Conservation (phyloP, 2,329 filamentous ascomycete genomes). For the Diaporthe citriasiana region DNA sequence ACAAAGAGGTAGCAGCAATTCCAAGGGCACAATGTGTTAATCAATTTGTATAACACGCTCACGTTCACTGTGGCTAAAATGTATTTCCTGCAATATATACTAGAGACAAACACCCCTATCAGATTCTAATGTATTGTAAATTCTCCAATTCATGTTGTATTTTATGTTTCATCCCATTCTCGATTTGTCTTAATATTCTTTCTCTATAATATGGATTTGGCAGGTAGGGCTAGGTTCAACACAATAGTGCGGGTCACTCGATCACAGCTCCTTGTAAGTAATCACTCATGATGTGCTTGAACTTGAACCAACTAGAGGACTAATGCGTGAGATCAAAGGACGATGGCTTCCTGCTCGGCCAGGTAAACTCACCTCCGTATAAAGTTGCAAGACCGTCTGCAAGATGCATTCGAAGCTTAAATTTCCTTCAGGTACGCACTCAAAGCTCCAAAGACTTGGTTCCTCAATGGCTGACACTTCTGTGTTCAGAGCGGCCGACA, state of each 20-base stretch:
- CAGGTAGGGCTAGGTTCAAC: conserved; percentile 3
- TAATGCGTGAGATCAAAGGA: background rate
- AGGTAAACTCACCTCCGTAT: background rate
- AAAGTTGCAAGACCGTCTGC: background rate
- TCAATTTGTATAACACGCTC: background rate
- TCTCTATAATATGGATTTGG: background rate
- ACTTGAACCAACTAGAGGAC: background rate
- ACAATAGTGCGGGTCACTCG: conserved; percentile 3
- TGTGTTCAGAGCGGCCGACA: conserved; percentile 5
- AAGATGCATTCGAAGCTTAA: conserved; percentile 1
- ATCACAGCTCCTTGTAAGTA: conserved; percentile 12
- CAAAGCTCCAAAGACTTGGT: background rate
- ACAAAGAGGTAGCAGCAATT: background rate
- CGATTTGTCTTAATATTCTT: background rate
- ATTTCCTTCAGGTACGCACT: conserved; percentile 1
- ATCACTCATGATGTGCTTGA: background rate
- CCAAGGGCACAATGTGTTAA: background rate
- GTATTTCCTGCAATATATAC: background rate
- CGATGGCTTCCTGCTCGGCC: background rate
- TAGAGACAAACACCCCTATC: background rate
- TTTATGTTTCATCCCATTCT: background rate
- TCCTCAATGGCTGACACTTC: background rate
- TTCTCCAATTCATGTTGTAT: background rate
- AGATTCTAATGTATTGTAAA: too few species aligned
- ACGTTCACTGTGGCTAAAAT: background rate